phyloP scores from a whole-genome alignment of 805 yeast species.

The Lachancea nothofagi region DNA sequence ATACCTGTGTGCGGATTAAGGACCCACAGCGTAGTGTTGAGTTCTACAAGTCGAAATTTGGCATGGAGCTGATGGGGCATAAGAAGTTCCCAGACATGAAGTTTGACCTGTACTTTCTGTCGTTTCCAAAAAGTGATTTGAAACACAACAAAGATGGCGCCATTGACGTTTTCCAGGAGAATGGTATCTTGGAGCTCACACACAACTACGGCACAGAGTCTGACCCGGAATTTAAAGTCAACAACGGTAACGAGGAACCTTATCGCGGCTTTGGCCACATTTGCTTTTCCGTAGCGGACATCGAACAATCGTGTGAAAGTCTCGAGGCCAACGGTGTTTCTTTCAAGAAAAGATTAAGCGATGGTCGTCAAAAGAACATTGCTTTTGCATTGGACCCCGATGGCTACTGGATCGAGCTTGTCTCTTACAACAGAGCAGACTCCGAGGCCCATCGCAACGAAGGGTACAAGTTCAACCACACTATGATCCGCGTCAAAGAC shows the following conservation, averaged over 20 bases:
- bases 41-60: constrained; percentile 71
- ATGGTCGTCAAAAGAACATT: constrained; percentile 89
- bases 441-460: constrained; percentile 13
- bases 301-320: constrained; percentile 52
- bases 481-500: constrained; percentile 91
- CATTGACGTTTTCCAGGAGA: constrained; percentile 22
- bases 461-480: constrained; percentile 59
- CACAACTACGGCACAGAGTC: constrained; percentile 72
- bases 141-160: constrained; percentile 40
- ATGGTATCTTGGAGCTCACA: constrained; percentile 77
- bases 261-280: constrained; percentile 92
- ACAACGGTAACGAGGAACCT: constrained; percentile 82
- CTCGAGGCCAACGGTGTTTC: constrained; percentile 58
- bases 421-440: constrained; percentile 44
- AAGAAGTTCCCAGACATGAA: constrained; percentile 49
- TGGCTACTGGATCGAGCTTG: constrained; percentile 93
- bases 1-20: constrained; percentile 73
- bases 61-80: constrained; percentile 55
- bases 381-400: constrained; percentile 95
- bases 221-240: constrained; percentile 50
- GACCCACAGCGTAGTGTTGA: constrained; percentile 69
- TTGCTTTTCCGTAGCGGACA: constrained; percentile 80
- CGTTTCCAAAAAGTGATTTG: constrained; percentile 31
- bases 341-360: constrained; percentile 78
- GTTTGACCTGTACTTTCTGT: constrained; percentile 66